A percentile compares a stretch with the other conserved stretches of the same genome.
These are phyloP conservation scores for Vigna trinervia DNA, from an alignment of 306 rosid genomes.

Conservation along the genomic window DNA sequence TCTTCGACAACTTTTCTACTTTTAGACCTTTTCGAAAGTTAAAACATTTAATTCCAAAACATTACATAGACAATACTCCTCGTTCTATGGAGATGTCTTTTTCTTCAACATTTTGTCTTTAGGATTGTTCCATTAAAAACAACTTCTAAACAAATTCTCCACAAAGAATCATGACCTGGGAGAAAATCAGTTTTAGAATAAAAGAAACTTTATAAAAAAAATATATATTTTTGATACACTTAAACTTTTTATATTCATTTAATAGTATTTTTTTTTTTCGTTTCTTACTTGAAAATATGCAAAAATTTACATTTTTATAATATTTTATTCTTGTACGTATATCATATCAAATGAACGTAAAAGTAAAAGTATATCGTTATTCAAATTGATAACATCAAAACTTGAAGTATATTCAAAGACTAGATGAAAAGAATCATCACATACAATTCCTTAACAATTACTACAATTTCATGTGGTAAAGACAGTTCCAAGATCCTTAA, in stretches of 20 bases:
- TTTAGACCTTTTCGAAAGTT: background rate
- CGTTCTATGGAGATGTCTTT: slow-evolving; percentile 17
- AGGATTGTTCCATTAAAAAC: background rate
- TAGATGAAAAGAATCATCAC: background rate
- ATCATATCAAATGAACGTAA: too few relatives aligned
- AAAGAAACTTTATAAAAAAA: too few relatives aligned
- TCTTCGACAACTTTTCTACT: slow-evolving; percentile 1
- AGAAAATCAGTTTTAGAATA: too few relatives aligned
- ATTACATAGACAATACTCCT: slow-evolving; percentile 7
- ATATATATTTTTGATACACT: too few relatives aligned
- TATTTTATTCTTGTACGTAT: too few relatives aligned
- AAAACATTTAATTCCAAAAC: slow-evolving; percentile 20
- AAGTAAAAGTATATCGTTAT: too few relatives aligned
- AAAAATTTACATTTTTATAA: too few relatives aligned
- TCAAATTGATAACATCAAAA: background rate
- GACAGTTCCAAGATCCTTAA: background rate
- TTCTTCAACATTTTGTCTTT: slow-evolving; percentile 18
- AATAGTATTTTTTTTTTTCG: too few relatives aligned
- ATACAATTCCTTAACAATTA: slow-evolving; percentile 11
- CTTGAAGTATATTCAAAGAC: background rate
- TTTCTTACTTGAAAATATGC: too few relatives aligned
- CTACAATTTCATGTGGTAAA: background rate
- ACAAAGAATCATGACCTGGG: too few relatives aligned
- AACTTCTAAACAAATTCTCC: background rate
- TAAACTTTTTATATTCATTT: too few relatives aligned